These are phyloP conservation scores for Rehmannia glutinosa DNA, from an alignment of 257 asterid species.

Conservation along the genomic window DNA sequence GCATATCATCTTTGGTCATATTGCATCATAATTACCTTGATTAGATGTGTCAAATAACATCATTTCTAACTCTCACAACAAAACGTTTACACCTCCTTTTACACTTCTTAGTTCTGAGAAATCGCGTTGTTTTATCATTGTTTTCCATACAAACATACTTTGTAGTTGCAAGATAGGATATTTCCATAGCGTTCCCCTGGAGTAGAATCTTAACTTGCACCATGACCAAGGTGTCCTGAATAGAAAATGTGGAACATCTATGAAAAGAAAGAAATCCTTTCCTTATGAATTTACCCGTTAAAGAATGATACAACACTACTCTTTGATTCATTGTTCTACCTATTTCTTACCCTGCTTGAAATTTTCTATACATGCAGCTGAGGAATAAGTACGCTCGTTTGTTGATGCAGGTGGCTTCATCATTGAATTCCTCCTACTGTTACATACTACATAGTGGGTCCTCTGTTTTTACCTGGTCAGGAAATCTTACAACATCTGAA, in stretches of 20 bases:
- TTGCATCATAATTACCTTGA: background rate
- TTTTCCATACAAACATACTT: too few relatives aligned
- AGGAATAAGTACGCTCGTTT: constrained; percentile 13
- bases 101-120: too few relatives aligned
- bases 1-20: background rate
- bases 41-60: background rate
- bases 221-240: too few relatives aligned
- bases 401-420: constrained; percentile 78
- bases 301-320: too few relatives aligned
- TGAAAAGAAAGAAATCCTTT: too few relatives aligned
- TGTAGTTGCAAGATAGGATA: too few relatives aligned
- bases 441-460: constrained; percentile 88
- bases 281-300: too few relatives aligned
- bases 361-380: constrained; percentile 1
- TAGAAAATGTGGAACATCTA: too few relatives aligned
- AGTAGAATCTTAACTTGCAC: too few relatives aligned
- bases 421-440: constrained; percentile 87
- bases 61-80: background rate
- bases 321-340: background rate
- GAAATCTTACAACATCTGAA: constrained; percentile 81
- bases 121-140: too few relatives aligned
- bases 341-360: background rate
- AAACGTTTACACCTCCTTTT: too few relatives aligned
- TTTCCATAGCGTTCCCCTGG: too few relatives aligned
- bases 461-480: constrained; percentile 81